Conservation (phyloP, 768 basidiomycete species). For the Trametes maxima region DNA sequence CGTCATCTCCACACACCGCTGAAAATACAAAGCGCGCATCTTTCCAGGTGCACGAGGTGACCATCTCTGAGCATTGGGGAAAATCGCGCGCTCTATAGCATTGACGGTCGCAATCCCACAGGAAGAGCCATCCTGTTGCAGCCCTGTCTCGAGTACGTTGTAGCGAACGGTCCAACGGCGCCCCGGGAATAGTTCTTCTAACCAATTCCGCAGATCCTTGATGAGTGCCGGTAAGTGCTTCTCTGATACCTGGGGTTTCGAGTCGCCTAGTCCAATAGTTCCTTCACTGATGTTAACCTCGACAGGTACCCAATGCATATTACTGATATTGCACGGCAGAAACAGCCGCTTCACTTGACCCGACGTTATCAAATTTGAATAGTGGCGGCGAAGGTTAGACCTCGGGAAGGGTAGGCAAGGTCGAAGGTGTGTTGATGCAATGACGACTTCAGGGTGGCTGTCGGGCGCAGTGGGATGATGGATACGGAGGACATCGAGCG, state of each 20-base stretch:
- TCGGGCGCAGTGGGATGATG: too few species aligned
- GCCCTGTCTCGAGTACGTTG: neutral
- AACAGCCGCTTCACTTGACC: neutral
- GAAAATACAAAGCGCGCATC: neutral
- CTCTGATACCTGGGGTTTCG: neutral
- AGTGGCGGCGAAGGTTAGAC: neutral
- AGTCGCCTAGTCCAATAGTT: neutral
- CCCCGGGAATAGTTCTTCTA: neutral
- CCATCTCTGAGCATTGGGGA: neutral
- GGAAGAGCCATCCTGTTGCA: neutral
- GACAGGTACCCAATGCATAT: neutral
- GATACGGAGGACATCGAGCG: too few species aligned
- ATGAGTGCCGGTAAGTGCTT: neutral
- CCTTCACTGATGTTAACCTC: neutral
- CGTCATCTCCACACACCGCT: neutral
- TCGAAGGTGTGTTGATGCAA: neutral
- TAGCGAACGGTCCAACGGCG: neutral
- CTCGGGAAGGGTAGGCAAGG: neutral
- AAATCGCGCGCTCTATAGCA: neutral
- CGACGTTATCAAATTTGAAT: neutral
- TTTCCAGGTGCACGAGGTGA: neutral
- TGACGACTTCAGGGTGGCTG: too few species aligned
- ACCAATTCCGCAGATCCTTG: neutral
- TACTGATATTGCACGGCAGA: conserved; percentile 1
- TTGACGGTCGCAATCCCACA: conserved; percentile 6